Evolutionary conservation across 495 filamentous ascomycete species (phyloP), one percentile per base, ranked within the genome.

Genomic region (Tuber brumale): DNA sequence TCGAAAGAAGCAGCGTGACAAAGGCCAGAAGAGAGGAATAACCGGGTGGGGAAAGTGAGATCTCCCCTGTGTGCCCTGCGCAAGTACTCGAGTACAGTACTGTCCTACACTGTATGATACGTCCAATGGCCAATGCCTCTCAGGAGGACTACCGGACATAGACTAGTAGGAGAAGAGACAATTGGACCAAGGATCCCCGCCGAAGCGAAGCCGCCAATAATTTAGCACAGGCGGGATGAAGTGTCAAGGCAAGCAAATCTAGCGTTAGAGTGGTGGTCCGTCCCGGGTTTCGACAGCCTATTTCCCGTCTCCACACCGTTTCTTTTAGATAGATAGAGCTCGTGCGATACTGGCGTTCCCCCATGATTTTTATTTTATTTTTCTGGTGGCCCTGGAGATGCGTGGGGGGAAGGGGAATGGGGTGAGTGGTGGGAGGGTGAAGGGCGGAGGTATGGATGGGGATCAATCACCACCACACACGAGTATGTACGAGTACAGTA

Each of bases 191-290:
- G 77, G 78, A 79, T 79, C 76, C 73, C 78, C 70, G 41, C 78
- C 39, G 78, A 80, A 79, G 78, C 78, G 77, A 80, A 79, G 78
- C 73, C 78, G 78, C 78, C 78, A 79, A 79, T 79, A 79, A 79
- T 79, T 75, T 80, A 69, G 76, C 78, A 74, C 72, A 75, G 75
- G 78, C 78, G 78, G 78, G 78, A 80, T 80, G 77, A 80, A 80
- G 78, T 66, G 57, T 66, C 57, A 66, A 66, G 57, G 57, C 76
- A 71, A 79, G 76, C 78, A 79, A 66, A 79, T 79, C 78, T 79
- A 43, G 27, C 48, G 77, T 75, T 66, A 78, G 77, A 79, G 77
- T 79, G 73, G 73, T 79, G 69, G 77, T 73, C 77, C 77, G 78
- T 80, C 78, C 78, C 78, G 78, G 78, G 78, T 80, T 80, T 80